Percentiles rank a stretch among this genome's conserved stretches.
phyloP scores from a whole-genome alignment of 2,329 filamentous ascomycete species.

The Botrytis squamosa region DNA sequence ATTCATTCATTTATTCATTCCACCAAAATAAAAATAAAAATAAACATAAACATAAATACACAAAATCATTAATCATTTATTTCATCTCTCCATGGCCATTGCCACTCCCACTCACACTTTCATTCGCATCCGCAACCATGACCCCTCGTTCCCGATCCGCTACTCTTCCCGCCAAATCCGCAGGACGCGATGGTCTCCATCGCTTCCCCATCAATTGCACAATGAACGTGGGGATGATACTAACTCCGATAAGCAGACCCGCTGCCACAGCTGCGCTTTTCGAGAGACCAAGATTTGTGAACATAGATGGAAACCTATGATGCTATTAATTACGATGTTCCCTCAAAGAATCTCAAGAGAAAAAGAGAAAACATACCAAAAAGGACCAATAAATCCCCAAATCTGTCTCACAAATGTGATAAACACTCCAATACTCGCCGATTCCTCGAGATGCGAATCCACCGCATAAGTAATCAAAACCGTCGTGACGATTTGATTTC shows the following conservation, averaged over 20 bases:
- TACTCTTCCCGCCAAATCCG: not conserved
- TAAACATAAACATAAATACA: not conserved
- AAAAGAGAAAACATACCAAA: constrained; percentile 12
- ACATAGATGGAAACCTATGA: constrained; percentile 43
- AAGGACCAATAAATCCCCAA: constrained; percentile 46
- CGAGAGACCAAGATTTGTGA: constrained; percentile 39
- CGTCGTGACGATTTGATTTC: constrained; percentile 58
- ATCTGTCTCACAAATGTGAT: constrained; percentile 55
- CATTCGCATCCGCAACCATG: not conserved
- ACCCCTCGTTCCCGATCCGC: not conserved
- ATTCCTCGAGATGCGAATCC: constrained; percentile 54
- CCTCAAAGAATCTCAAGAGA: too few relatives aligned
- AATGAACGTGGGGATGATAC: constrained; percentile 38
- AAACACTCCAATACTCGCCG: constrained; percentile 57
- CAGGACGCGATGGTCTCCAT: constrained; percentile 6
- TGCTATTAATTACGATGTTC: not conserved
- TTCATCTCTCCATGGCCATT: not conserved
- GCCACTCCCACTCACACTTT: not conserved
- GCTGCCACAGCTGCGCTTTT: constrained; percentile 41
- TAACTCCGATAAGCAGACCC: constrained; percentile 41
- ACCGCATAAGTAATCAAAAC: constrained; percentile 45
- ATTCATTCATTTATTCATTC: not conserved
- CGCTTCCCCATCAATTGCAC: constrained; percentile 35
- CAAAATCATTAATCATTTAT: constrained; percentile 5
- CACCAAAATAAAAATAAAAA: too few relatives aligned